Base-by-base conservation (phyloP, 805 yeast species). In the Barnettozyma sucrosica region DNA sequence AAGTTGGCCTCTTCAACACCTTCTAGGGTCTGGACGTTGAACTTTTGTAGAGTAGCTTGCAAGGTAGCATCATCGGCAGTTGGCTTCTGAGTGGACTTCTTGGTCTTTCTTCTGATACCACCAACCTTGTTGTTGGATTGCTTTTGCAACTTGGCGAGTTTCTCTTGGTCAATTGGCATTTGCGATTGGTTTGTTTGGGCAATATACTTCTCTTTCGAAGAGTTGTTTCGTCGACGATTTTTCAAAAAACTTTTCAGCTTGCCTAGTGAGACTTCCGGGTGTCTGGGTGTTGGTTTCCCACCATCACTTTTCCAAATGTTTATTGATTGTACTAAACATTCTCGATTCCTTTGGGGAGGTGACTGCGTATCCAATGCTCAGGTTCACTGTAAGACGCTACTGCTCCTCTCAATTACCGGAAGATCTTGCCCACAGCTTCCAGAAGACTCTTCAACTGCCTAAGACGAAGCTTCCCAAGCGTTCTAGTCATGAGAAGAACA, bases 1-100 rank as follows among this genome's bases (percentile, higher is more conserved):
- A 92, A 87, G 81, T 90, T 92, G 65, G 96, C 98, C 77, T 92
- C 97, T 69, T 89, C 95, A 64, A 92, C 83, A 64, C 86, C 89
- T 58, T 85, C 89, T 61, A 92, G 74, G 63, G 89, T 85, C 72
- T 85, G 87, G 57, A 90, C 95, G 72, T 86, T 84, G 69, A 92
- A 77, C 76, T 90, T 89, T 70, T 82, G 84, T 72, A 92, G 77
- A 65, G 92, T 81, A 61, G 83, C 86, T 74, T 88, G 89, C 69
- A 92, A 79, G 74, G 90, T 89, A 70, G 89, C 77, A 75, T 90
- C 96, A 66, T 89, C 96, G 63, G 82, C 89, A 54, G 85, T 89
- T 53, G 77, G 66, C 61, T 79, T 69, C 67, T 76, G 72, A 66
- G 72, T 74, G 59, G 73, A 66, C 77, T 89, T 88, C 80, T 85